Base-by-base conservation (phyloP, 2,329 filamentous ascomycete species). In the Nothophaeocryptopus gaeumannii region DNA sequence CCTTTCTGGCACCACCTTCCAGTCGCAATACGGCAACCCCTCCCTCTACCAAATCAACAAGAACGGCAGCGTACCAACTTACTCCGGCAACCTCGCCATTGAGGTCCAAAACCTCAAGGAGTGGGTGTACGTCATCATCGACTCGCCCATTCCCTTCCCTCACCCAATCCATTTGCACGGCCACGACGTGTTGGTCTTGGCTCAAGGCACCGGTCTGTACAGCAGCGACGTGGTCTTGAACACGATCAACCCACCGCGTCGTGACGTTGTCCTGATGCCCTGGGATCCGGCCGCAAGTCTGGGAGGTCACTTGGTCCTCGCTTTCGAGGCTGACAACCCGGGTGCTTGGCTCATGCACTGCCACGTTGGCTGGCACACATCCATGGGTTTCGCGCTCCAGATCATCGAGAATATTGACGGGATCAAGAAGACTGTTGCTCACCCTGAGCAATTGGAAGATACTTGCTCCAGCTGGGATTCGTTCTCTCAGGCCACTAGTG, bases 321-420 rank as follows among this genome's bases (percentile, higher is more conserved):
- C 72, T 0, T 80, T 78, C 58, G 56, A 70, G 50, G 69, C 74
- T 0, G 74, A 82, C 58, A 80, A 80, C 59, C 78, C 78, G 0
- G 78, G 78, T 11, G 55, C 50, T 3, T 64, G 62, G 62, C 35
- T 64, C 2, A 54, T 60, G 67, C 79, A 82, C 64, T 82, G 79
- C 67, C 79, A 82, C 63, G 79, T 82, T 29, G 59, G 80, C 58
- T 82, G 78, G 80, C 81, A 84, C 59, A 75, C 83, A 4, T 31
- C 53, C 3, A 52, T 55, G 58, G 58, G 60, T 36, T 51, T 61
- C n/a, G 58, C 56, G n/a, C 42, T 57, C 5, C 57, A 63, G 38
- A 62, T 63, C 42, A 37, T 63, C 40, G 60, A 62, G 47, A 43
- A 43, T 14, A 39, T 47, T 30, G 43, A 32, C 11, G 40, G 35